Conservation (phyloP, 345 rosid genomes). For the Adansonia digitata region DNA sequence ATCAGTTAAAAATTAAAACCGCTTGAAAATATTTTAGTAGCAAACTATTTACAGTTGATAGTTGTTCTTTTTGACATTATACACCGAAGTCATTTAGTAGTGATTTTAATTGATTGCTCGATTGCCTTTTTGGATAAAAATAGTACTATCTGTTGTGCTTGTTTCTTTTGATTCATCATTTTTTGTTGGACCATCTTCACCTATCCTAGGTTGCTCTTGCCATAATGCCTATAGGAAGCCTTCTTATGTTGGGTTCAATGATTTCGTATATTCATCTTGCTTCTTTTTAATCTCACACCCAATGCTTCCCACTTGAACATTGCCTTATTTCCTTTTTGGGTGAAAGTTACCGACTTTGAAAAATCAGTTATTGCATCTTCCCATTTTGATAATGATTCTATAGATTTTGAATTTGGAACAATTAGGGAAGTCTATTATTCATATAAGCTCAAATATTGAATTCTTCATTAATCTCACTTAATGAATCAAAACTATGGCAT, state of each 20-base stretch:
- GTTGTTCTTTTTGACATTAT: not conserved
- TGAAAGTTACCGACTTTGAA: constrained; percentile 17
- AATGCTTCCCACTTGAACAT: constrained; percentile 10
- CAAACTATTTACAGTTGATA: too few species aligned
- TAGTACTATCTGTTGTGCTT: not conserved
- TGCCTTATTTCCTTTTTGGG: constrained; percentile 36
- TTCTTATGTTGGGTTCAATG: not conserved
- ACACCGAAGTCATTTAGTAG: constrained; percentile 17
- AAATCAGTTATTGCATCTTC: not conserved
- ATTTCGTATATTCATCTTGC: too few species aligned
- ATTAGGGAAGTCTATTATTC: constrained; percentile 14
- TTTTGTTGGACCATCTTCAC: too few species aligned
- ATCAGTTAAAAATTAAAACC: too few species aligned
- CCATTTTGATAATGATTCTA: constrained; percentile 13
- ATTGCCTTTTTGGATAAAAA: constrained; percentile 19
- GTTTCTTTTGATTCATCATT: constrained; percentile 26
- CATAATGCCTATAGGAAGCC: constrained; percentile 30
- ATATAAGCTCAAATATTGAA: too few species aligned
- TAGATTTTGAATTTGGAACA: not conserved
- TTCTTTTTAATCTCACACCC: constrained; percentile 21
- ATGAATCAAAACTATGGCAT: constrained; percentile 41
- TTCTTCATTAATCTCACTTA: constrained; percentile 33
- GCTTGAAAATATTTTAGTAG: too few species aligned
- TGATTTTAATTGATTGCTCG: constrained; percentile 39
- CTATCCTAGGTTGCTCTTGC: constrained; percentile 27